Evolutionary conservation across 2,329 filamentous ascomycete genomes (phyloP).

Genomic region (Penicillium sp.): DNA sequence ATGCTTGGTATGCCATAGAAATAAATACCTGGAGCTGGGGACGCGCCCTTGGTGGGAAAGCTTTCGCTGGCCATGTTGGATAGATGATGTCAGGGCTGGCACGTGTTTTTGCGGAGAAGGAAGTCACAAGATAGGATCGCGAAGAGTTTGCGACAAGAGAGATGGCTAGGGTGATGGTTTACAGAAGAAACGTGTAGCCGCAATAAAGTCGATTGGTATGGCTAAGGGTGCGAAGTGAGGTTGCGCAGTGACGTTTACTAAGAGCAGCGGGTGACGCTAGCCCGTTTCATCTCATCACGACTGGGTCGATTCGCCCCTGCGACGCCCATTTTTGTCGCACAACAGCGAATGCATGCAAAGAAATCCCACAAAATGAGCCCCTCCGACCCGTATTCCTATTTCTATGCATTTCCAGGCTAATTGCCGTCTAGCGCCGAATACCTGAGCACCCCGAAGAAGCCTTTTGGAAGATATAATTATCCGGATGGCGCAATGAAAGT

Average conservation of each 20-base stretch:
- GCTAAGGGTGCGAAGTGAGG: conserved; percentile 24
- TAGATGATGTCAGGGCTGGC: conserved; percentile 21
- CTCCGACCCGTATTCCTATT: not conserved
- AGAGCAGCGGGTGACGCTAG: conserved; percentile 26
- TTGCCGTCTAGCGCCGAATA: not conserved
- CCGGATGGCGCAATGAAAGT: conserved; percentile 14
- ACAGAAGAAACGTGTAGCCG: conserved; percentile 4
- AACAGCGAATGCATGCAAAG: not conserved
- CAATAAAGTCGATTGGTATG: conserved; percentile 14
- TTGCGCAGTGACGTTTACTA: conserved; percentile 38
- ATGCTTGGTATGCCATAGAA: not conserved
- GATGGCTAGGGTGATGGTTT: conserved; percentile 5
- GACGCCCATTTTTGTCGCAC: conserved; percentile 11
- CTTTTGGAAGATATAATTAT: not conserved
- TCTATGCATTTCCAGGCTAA: not conserved
- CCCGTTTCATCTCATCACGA: conserved; percentile 16
- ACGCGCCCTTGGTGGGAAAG: conserved; percentile 8
- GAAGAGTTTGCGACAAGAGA: conserved; percentile 15
- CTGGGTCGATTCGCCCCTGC: conserved; percentile 19
- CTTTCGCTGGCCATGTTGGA: conserved; percentile 29
- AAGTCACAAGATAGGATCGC: conserved; percentile 9
- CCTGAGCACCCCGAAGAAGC: not conserved
- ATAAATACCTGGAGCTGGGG: conserved; percentile 25
- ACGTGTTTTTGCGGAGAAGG: conserved; percentile 3
- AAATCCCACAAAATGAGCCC: not conserved